These are phyloP conservation scores for Maudiozyma bulderi DNA, from an alignment of 805 yeast species.

Conservation along the genomic window DNA sequence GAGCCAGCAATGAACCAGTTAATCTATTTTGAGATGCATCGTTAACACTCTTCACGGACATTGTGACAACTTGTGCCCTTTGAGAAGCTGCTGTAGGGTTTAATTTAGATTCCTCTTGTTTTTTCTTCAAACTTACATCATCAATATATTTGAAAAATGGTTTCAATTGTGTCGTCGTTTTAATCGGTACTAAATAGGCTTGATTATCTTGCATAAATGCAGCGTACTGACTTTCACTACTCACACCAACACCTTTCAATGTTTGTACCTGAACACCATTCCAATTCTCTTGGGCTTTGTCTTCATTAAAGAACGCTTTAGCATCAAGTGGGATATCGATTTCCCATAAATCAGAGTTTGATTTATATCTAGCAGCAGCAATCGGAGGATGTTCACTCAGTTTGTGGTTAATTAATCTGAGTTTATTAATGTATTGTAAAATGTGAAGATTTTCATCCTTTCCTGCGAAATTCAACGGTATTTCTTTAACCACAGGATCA, in stretches of 20 bases:
- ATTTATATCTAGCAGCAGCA: constrained; percentile 47
- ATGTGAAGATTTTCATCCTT: constrained; percentile 31
- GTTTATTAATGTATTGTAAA: constrained; percentile 46
- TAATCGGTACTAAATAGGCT: constrained; percentile 55
- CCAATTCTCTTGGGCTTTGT: constrained; percentile 55
- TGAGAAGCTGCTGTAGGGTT: constrained; percentile 28
- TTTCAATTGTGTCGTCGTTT: constrained; percentile 64
- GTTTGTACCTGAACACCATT: constrained; percentile 49
- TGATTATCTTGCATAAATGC: constrained; percentile 39
- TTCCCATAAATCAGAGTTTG: constrained; percentile 54
- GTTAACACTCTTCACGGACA: constrained; percentile 57
- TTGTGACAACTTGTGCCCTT: constrained; percentile 57
- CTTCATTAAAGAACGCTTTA: constrained; percentile 52
- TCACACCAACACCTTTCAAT: constrained; percentile 59
- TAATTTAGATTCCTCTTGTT: constrained; percentile 35
- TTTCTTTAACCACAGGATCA: constrained; percentile 53
- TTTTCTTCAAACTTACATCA: constrained; percentile 38
- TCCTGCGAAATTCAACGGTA: constrained; percentile 44
- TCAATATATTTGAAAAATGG: constrained; percentile 78
- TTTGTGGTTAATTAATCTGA: constrained; percentile 19
- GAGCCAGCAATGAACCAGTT: constrained; percentile 62
- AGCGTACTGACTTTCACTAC: constrained; percentile 43
- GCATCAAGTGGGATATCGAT: constrained; percentile 71
- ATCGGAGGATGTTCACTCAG: constrained; percentile 30
- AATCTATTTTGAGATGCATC: constrained; percentile 50